phyloP scores from a whole-genome alignment of 208 protist species.

The Wallacemonas sp. region DNA sequence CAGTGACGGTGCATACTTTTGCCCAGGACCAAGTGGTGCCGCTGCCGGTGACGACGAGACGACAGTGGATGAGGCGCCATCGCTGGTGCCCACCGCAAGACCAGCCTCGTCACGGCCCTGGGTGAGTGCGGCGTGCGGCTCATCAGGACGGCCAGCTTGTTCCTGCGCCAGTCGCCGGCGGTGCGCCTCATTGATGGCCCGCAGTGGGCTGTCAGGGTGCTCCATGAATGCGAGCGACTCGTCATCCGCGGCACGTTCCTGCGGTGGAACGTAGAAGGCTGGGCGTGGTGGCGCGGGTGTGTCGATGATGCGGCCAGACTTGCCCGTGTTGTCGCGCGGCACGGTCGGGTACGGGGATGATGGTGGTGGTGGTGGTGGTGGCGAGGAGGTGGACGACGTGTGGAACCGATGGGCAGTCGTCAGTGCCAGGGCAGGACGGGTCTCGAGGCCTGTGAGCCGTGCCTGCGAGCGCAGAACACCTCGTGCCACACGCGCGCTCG shows the following conservation, averaged over 20 bases:
- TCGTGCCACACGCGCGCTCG: background rate
- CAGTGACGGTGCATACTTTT: constrained; percentile 43
- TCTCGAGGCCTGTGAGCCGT: background rate
- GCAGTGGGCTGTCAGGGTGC: constrained; percentile 28
- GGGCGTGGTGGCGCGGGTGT: constrained; percentile 56
- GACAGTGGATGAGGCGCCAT: background rate
- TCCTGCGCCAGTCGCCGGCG: constrained; percentile 1
- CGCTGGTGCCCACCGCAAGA: background rate
- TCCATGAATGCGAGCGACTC: constrained; percentile 70
- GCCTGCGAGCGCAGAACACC: background rate
- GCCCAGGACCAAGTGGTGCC: constrained; percentile 23
- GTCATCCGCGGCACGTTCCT: constrained; percentile 58
- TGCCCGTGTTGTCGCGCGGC: constrained; percentile 6
- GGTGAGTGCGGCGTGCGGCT: background rate
- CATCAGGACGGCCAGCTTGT: background rate
- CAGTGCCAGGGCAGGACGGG: background rate
- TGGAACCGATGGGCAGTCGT: background rate
- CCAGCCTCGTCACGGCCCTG: background rate
- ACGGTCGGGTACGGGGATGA: background rate
- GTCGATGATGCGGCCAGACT: constrained; percentile 27
- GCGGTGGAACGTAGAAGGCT: constrained; percentile 71
- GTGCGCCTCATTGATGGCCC: constrained; percentile 20
- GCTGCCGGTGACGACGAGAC: background rate
- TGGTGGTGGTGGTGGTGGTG: background rate
- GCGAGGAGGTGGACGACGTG: background rate